phyloP scores from a whole-genome alignment of 2,329 filamentous ascomycete species.

The Drechslerella dactyloides region DNA sequence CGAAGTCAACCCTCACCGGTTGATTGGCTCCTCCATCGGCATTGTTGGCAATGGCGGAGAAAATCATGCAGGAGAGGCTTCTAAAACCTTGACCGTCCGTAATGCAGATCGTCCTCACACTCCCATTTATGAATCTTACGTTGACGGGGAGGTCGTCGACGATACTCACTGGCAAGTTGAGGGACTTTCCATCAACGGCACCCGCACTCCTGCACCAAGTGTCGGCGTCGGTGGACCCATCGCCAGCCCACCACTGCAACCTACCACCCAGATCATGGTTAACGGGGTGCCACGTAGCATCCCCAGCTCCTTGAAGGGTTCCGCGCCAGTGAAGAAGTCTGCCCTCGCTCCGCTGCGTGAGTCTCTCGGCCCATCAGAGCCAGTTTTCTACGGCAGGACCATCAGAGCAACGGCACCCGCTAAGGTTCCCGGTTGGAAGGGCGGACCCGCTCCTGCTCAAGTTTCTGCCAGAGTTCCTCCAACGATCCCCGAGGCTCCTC shows the following conservation, averaged over 20 bases:
- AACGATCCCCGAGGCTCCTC: background rate
- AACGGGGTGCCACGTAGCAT: conserved; percentile 41
- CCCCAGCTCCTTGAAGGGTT: conserved; percentile 22
- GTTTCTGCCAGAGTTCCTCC: background rate
- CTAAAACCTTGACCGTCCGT: background rate
- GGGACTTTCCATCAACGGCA: background rate
- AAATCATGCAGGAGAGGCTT: background rate
- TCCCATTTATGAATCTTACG: background rate
- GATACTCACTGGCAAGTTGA: conserved; percentile 3
- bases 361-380: conserved; percentile 13
- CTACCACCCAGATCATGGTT: conserved; percentile 17
- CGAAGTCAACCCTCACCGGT: background rate
- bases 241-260: background rate
- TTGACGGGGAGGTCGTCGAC: background rate
- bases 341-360: background rate
- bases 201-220: no score
- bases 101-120: background rate
- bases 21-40: background rate
- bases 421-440: conserved; percentile 13
- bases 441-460: background rate
- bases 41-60: background rate
- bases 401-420: conserved; percentile 19
- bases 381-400: conserved; percentile 3
- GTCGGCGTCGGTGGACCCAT: no score
- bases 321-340: conserved; percentile 9